A percentile compares a stretch with the other conserved stretches of the same genome.
phyloP scores from a whole-genome alignment of 2,329 filamentous ascomycete genomes.

The Aspergillus glaucus region DNA sequence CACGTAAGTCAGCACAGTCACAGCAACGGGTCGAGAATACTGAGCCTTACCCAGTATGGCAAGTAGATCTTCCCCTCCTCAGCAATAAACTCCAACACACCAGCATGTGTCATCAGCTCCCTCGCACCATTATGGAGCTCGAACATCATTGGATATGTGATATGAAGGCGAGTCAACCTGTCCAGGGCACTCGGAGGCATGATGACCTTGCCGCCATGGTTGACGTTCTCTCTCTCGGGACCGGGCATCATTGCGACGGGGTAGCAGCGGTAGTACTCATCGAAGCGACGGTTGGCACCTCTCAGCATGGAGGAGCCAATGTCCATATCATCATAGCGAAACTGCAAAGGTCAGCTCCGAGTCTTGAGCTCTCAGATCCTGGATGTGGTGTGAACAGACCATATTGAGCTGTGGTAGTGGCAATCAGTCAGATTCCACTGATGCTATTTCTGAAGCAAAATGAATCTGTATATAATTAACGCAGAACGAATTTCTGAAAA shows the following conservation, averaged over 20 bases:
- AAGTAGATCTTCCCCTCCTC: slow-evolving; percentile 96
- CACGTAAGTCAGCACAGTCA: not conserved
- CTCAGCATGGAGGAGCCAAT: slow-evolving; percentile 49
- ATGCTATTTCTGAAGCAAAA: not conserved
- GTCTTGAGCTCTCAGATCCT: not conserved
- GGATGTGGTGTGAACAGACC: not conserved
- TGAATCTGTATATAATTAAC: not conserved
- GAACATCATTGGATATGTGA: slow-evolving; percentile 95
- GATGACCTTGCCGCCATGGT: slow-evolving; percentile 96
- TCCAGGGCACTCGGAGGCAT: slow-evolving; percentile 93
- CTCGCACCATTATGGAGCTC: slow-evolving; percentile 86
- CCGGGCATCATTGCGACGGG: slow-evolving; percentile 91
- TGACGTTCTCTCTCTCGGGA: slow-evolving; percentile 78
- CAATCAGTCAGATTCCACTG: not conserved
- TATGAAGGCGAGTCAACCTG: slow-evolving; percentile 91
- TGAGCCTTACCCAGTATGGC: slow-evolving; percentile 73
- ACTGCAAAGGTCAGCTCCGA: slow-evolving; percentile 26
- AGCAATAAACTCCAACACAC: slow-evolving; percentile 94
- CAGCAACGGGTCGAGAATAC: not conserved
- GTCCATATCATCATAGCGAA: slow-evolving; percentile 45
- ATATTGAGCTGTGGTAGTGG: not conserved
- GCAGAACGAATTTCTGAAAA: no score
- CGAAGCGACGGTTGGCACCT: slow-evolving; percentile 67
- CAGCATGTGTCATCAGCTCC: slow-evolving; percentile 77
- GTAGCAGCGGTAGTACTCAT: slow-evolving; percentile 98